Percentiles rank a stretch among this genome's conserved stretches.
phyloP scores from a whole-genome alignment of 2,329 filamentous ascomycete genomes.

The Zasmidium angulare region DNA sequence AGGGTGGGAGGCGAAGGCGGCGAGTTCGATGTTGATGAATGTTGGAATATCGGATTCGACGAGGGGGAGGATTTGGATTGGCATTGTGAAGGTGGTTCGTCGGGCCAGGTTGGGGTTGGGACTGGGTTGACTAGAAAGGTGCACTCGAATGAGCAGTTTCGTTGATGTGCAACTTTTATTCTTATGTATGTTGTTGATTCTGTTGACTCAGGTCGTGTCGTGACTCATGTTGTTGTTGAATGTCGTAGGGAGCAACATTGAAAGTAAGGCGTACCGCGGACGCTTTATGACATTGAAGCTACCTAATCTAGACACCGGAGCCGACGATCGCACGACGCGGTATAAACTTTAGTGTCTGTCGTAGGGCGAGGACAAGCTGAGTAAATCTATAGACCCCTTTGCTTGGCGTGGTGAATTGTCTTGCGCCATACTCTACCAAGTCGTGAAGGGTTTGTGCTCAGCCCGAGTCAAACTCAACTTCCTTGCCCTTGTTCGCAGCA shows the following conservation, averaged over 20 bases:
- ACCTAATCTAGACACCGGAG: background rate
- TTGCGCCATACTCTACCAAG: too few species aligned
- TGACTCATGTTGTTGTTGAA: too few species aligned
- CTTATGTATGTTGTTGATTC: background rate
- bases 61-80: constrained; percentile 18
- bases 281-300: background rate
- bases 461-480: too few species aligned
- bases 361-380: background rate
- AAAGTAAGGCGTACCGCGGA: too few species aligned
- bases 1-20: constrained; percentile 28
- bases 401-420: too few species aligned
- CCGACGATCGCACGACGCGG: background rate
- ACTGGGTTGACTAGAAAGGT: background rate
- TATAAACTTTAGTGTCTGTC: background rate
- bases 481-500: background rate
- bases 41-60: constrained; percentile 22
- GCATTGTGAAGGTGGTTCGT: too few species aligned
- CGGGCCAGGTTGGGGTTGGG: background rate
- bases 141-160: background rate
- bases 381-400: background rate
- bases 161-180: background rate
- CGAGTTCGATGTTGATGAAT: constrained; percentile 23
- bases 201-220: background rate
- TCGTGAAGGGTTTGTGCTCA: too few species aligned
- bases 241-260: background rate